Conservation (phyloP, 257 asterid genomes). For the Solanum verrucosum region DNA sequence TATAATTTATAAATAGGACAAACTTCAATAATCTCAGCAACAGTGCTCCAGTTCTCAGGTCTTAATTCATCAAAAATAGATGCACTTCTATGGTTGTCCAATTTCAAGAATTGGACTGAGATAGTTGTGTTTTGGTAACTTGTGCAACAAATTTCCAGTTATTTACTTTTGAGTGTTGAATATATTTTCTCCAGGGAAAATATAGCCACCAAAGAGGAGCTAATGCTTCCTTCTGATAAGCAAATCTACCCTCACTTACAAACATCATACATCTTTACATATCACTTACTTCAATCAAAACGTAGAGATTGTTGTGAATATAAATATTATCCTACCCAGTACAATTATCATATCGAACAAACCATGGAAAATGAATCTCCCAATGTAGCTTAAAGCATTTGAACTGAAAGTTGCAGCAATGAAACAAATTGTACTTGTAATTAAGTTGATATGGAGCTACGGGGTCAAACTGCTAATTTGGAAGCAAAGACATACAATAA, state of each 20-base stretch:
- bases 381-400: neutral
- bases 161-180: neutral
- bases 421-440: neutral
- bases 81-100: neutral
- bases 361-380: neutral
- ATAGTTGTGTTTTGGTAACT: neutral
- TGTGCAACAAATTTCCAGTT: neutral
- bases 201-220: neutral
- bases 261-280: neutral
- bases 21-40: neutral
- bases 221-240: neutral
- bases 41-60: neutral
- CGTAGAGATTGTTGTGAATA: neutral
- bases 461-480: neutral
- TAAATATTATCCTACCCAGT: neutral
- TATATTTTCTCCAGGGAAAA: neutral
- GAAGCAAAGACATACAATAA: neutral
- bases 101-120: neutral
- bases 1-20: neutral
- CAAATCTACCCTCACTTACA: neutral
- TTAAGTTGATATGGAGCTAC: neutral
- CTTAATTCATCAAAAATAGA: neutral
- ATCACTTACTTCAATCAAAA: neutral
- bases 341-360: neutral
- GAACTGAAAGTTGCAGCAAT: neutral